Evolutionary conservation across 2,329 filamentous ascomycete species (phyloP).

Genomic region (Phyllosticta ampelicida): DNA sequence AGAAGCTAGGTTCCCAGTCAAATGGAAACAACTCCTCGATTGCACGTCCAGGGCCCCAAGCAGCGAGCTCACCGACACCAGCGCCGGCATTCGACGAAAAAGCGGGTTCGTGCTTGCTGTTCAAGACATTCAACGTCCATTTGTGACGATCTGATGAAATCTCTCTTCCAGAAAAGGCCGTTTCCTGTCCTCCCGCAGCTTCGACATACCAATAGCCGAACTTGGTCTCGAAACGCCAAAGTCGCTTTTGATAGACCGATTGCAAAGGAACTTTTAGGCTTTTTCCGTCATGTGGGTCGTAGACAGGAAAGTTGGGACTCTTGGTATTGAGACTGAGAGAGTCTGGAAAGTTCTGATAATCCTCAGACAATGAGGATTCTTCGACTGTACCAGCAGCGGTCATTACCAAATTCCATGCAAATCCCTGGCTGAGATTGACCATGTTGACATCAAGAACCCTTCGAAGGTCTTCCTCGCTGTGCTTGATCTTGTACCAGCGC

Average conservation of each 20-base stretch:
- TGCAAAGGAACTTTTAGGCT: not conserved
- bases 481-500: not conserved
- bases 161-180: not conserved
- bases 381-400: not conserved
- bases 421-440: not conserved
- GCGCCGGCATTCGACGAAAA: not conserved
- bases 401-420: constrained; percentile 5
- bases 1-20: not conserved
- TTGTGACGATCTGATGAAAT: not conserved
- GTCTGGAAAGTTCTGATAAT: not conserved
- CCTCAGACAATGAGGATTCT: not conserved
- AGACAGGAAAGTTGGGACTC: not conserved
- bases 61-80: not conserved
- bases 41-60: not conserved
- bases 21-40: not conserved
- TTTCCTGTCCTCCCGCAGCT: not conserved
- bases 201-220: constrained; percentile 1
- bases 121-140: not conserved
- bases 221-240: constrained; percentile 2
- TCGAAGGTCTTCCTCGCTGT: not conserved
- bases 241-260: not conserved
- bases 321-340: not conserved
- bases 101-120: not conserved
- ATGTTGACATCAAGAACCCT: constrained; percentile 2
- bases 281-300: not conserved